Evolutionary conservation across 2,329 filamentous ascomycete species (phyloP).

Genomic region (Pyrenochaeta sp.): DNA sequence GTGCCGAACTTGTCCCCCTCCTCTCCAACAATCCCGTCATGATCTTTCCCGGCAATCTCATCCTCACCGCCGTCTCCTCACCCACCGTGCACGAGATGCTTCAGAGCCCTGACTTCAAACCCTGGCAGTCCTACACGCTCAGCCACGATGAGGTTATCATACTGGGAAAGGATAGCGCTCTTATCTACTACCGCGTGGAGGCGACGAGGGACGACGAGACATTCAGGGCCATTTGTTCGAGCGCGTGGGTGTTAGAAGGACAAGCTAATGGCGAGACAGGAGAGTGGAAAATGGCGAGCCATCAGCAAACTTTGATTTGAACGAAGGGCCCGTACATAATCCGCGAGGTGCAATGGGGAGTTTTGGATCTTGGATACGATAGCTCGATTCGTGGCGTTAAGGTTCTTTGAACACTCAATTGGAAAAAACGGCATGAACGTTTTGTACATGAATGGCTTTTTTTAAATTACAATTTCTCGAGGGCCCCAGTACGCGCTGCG

Average conservation of each 20-base stretch:
- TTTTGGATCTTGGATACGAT: not conserved
- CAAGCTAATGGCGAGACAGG: constrained; percentile 12
- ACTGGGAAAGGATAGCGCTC: constrained; percentile 31
- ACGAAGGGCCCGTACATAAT: not conserved
- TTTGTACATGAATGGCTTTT: too few species aligned
- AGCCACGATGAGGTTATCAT: constrained; percentile 39
- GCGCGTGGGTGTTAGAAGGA: constrained; percentile 34
- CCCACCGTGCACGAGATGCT: constrained; percentile 33
- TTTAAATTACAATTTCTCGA: too few species aligned
- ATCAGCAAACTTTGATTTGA: constrained; percentile 41
- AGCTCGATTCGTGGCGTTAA: not conserved
- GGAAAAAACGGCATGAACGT: not conserved
- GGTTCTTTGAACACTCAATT: not conserved
- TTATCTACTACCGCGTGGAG: constrained; percentile 38
- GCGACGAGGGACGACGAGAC: constrained; percentile 23
- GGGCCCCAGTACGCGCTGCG: too few species aligned
- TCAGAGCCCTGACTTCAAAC: constrained; percentile 24
- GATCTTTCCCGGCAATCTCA: constrained; percentile 50
- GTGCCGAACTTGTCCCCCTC: constrained; percentile 44
- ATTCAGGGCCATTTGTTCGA: constrained; percentile 38
- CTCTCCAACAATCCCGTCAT: constrained; percentile 50
- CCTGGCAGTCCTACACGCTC: constrained; percentile 36
- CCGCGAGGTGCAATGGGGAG: not conserved
- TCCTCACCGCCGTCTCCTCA: constrained; percentile 44
- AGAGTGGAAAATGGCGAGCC: constrained; percentile 39